phyloP scores from a whole-genome alignment of 1,284 basidiomycete species.

The Microbotryum silenes-acaulis region DNA sequence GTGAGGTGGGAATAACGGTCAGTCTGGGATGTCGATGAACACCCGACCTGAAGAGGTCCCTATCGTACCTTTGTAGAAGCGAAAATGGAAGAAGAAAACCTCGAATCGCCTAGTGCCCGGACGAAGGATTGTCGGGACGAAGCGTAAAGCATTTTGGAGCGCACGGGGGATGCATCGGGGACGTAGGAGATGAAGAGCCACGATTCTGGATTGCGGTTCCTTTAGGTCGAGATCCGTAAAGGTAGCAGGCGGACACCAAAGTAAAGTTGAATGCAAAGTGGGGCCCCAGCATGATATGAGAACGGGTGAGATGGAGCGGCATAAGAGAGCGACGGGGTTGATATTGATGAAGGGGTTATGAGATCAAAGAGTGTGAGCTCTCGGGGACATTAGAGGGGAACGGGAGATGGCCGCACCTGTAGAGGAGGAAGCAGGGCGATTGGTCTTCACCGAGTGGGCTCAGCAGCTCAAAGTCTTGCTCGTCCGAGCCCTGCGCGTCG shows the following conservation, averaged over 20 bases:
- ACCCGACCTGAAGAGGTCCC: background rate
- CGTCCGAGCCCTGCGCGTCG: background rate
- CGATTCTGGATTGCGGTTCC: background rate
- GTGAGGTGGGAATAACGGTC: background rate
- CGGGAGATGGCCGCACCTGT: constrained; percentile 9
- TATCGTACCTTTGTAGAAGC: constrained; percentile 63
- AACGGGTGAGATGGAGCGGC: background rate
- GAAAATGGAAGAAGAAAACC: constrained; percentile 70
- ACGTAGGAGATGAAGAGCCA: constrained; percentile 27
- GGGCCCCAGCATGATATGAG: background rate
- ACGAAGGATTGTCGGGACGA: constrained; percentile 65
- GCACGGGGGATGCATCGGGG: constrained; percentile 20
- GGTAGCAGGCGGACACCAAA: background rate
- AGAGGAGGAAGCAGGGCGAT: constrained; percentile 15
- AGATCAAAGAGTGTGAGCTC: background rate
- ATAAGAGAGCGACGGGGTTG: too few species aligned
- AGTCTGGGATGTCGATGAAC: background rate
- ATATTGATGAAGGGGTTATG: too few species aligned
- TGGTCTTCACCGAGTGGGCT: constrained; percentile 10
- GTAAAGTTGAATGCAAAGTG: background rate
- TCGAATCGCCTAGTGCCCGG: constrained; percentile 64
- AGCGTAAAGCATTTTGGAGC: constrained; percentile 78
- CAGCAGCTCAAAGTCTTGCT: constrained; percentile 19
- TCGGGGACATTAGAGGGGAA: background rate
- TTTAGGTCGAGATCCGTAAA: background rate